Evolutionary conservation across 805 yeast genomes (phyloP).

Genomic region (Spathaspora passalidarum): DNA sequence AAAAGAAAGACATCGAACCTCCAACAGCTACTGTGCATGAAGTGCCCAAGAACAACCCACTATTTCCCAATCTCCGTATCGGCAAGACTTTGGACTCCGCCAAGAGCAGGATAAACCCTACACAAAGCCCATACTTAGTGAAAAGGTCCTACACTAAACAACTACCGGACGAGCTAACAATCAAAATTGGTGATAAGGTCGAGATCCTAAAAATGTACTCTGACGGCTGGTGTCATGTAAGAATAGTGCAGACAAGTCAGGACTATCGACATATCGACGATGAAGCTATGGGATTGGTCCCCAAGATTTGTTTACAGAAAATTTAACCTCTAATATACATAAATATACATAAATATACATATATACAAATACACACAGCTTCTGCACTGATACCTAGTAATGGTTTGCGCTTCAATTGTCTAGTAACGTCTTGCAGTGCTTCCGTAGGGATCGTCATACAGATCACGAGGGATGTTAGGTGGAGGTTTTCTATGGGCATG

Average conservation of each 20-base stretch:
- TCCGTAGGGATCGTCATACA: not conserved
- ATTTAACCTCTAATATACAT: conserved; percentile 1
- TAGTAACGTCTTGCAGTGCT: not conserved
- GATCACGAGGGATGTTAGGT: not conserved
- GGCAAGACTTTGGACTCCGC: conserved; percentile 2
- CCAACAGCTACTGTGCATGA: not conserved
- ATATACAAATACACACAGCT: not conserved
- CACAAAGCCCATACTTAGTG: conserved; percentile 15
- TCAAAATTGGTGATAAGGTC: conserved; percentile 30
- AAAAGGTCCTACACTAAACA: conserved; percentile 24
- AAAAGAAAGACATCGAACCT: conserved; percentile 10
- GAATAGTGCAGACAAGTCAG: conserved; percentile 8
- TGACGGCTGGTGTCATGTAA: conserved; percentile 41
- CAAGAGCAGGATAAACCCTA: not conserved
- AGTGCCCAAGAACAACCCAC: not conserved
- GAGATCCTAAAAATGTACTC: conserved; percentile 20
- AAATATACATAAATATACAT: conserved; percentile 2
- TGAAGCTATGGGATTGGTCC: conserved; percentile 30
- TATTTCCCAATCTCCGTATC: not conserved
- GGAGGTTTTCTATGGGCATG: conserved; percentile 2
- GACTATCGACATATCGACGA: conserved; percentile 3
- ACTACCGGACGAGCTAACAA: conserved; percentile 32
- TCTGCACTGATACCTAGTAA: too few species aligned
- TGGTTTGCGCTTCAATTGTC: too few species aligned
- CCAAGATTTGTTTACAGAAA: conserved; percentile 24